Conservation (phyloP, 2,329 filamentous ascomycete species). For the Penicillium sp. region DNA sequence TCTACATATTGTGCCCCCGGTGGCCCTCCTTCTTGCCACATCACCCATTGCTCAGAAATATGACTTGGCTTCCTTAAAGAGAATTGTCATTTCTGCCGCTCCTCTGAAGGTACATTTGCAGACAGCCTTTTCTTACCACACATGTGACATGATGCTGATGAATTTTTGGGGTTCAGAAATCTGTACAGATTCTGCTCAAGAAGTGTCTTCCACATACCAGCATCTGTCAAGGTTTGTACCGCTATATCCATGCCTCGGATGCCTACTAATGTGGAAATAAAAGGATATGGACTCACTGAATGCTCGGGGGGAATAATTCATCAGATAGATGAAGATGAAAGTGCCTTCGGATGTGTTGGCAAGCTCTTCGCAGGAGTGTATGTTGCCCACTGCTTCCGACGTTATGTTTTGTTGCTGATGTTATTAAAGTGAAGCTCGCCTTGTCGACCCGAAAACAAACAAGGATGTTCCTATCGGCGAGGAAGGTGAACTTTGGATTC, state of each 20-base stretch:
- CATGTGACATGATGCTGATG: not conserved
- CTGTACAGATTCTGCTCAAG: conserved; percentile 21
- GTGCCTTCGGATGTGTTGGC: conserved; percentile 20
- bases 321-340: conserved; percentile 20
- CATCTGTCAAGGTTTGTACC: conserved; percentile 22
- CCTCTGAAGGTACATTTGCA: conserved; percentile 20
- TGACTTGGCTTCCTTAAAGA: conserved; percentile 17
- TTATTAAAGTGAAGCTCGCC: conserved; percentile 17
- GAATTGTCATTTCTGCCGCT: conserved; percentile 25
- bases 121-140: not conserved
- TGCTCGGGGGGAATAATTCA: conserved; percentile 20
- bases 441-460: conserved; percentile 22
- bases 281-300: conserved; percentile 25
- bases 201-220: conserved; percentile 20
- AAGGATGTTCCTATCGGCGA: conserved; percentile 18
- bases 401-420: conserved; percentile 1
- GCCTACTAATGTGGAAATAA: not conserved
- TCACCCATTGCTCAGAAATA: conserved; percentile 18
- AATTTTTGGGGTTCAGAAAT: conserved; percentile 11
- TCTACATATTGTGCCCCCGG: conserved; percentile 25
- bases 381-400: not conserved
- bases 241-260: not conserved
- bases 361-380: conserved; percentile 22
- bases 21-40: conserved; percentile 17
- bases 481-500: conserved; percentile 26